phyloP scores from a whole-genome alignment of 305 asterid species.

The Salvia sclarea region DNA sequence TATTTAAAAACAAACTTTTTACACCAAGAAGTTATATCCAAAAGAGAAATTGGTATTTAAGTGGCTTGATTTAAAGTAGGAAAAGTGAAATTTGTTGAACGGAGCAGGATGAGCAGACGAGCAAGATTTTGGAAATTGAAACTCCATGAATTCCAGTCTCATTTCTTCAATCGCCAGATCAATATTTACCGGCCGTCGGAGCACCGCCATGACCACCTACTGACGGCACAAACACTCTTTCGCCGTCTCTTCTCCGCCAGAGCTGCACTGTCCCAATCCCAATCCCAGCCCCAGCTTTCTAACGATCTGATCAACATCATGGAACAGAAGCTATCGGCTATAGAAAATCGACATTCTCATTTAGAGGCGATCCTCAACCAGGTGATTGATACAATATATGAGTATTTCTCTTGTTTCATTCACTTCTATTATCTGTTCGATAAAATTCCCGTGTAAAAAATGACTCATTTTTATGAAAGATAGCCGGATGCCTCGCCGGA shows the following conservation, averaged over 20 bases:
- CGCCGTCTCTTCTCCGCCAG: conserved; percentile 35
- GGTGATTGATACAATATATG: conserved; percentile 38
- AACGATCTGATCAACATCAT: conserved; percentile 67
- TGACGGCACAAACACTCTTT: conserved; percentile 13
- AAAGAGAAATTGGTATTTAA: too few species aligned
- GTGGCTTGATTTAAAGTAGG: neutral
- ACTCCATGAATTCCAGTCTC: conserved; percentile 25
- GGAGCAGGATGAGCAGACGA: conserved; percentile 28
- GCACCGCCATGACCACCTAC: conserved; percentile 17
- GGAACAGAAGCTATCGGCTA: conserved; percentile 68
- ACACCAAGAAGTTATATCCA: too few species aligned
- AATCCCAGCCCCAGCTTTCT: conserved; percentile 58
- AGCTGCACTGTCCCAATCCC: conserved; percentile 32
- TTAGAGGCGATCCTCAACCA: conserved; percentile 59
- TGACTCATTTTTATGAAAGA: conserved; percentile 37
- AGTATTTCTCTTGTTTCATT: neutral
- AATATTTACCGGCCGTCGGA: conserved; percentile 3
- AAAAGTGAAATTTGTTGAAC: neutral
- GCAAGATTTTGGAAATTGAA: conserved; percentile 34
- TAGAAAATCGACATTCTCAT: conserved; percentile 60
- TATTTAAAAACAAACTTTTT: too few species aligned
- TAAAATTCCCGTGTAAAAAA: conserved; percentile 25
- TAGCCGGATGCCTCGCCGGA: conserved; percentile 77
- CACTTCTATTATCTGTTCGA: conserved; percentile 31
- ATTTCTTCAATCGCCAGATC: neutral